Conservation (phyloP, 345 rosid species). For the Erucastrum elatum region DNA sequence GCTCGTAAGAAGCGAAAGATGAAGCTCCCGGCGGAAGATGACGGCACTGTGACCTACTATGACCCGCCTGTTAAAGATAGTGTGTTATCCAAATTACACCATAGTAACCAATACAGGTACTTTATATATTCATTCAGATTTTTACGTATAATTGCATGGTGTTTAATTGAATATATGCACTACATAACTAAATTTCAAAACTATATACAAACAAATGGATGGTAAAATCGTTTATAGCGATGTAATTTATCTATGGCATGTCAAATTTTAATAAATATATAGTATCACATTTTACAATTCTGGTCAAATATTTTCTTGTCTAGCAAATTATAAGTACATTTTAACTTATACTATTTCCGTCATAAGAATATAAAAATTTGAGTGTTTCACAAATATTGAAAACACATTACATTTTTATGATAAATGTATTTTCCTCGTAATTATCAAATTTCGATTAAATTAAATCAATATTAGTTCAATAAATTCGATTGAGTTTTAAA, state of each 20-base stretch:
- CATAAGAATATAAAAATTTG: background rate
- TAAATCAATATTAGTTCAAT: background rate
- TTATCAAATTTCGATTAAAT: background rate
- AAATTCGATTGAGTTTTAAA: background rate
- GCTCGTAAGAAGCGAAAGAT: conserved; percentile 53
- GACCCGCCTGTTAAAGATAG: conserved; percentile 39
- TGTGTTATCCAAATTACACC: conserved; percentile 53
- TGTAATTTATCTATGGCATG: background rate
- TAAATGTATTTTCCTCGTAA: background rate
- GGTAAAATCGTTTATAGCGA: background rate
- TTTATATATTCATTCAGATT: background rate
- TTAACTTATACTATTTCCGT: background rate
- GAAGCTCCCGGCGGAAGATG: conserved; percentile 40
- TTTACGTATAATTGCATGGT: background rate
- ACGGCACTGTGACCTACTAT: conserved; percentile 42
- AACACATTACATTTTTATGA: background rate
- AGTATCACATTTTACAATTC: background rate
- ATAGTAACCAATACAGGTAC: conserved; percentile 67
- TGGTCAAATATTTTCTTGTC: background rate
- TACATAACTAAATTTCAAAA: background rate
- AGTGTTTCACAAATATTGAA: background rate
- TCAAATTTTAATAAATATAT: background rate
- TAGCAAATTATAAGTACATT: background rate
- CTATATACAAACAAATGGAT: background rate
- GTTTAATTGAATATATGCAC: background rate